A percentile compares a stretch with the other conserved stretches of the same genome.
These are phyloP conservation scores for Magnolia sinica DNA, from an alignment of 164 flowering plant genomes.

Conservation along the genomic window DNA sequence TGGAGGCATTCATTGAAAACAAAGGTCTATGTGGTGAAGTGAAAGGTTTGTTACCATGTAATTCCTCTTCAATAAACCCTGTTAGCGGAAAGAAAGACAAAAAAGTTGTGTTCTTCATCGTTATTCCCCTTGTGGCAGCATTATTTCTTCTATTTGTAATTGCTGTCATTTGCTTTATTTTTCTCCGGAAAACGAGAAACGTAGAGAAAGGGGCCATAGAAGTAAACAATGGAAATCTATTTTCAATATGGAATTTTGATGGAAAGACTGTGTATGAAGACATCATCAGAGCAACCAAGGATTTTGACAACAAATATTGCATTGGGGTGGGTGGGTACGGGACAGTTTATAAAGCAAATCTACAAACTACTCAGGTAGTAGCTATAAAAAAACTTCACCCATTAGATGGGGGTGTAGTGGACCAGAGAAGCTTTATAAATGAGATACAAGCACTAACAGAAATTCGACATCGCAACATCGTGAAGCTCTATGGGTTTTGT, in stretches of 20 bases:
- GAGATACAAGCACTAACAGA: background rate
- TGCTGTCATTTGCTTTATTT: background rate
- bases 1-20: slow-evolving; percentile 1
- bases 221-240: background rate
- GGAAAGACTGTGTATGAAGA: slow-evolving; percentile 12
- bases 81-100: background rate
- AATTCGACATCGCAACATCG: slow-evolving; percentile 8
- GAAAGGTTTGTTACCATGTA: slow-evolving; percentile 6
- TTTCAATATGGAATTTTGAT: slow-evolving; percentile 14
- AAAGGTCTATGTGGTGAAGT: slow-evolving; percentile 4
- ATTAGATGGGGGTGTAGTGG: background rate
- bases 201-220: background rate
- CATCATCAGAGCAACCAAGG: slow-evolving; percentile 7
- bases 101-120: background rate
- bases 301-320: slow-evolving; percentile 9
- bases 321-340: slow-evolving; percentile 11
- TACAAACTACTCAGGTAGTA: background rate
- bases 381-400: slow-evolving; percentile 9
- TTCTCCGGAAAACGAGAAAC: background rate
- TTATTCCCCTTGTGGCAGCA: background rate
- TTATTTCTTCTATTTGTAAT: background rate
- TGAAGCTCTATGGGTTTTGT: slow-evolving; percentile 8
- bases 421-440: slow-evolving; percentile 1
- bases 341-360: slow-evolving; percentile 8
- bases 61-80: background rate